Base-by-base conservation (phyloP, 768 basidiomycete genomes). In the Boletus coccyginus region DNA sequence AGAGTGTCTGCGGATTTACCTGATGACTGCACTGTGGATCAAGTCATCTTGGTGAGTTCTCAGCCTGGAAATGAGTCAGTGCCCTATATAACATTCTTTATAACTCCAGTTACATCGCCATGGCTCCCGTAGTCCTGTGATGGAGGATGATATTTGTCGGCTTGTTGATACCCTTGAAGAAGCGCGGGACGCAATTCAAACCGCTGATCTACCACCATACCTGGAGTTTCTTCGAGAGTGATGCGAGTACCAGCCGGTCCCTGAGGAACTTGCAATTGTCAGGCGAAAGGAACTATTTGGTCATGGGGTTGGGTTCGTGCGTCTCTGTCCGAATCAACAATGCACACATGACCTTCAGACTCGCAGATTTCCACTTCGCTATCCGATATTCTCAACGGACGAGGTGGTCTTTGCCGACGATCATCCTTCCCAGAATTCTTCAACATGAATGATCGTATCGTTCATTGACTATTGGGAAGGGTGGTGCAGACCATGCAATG, bases 201-300 rank as follows among this genome's bases (percentile, higher is more conserved):
- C 52, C 32, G 65, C 68, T 47, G 46, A 66, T 27, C 69, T 78
- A 3, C 73, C 77, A 2, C 50, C 51, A 9, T 58, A 61, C 55
- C 60, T 77, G 24, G 52, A 61, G 53, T 78, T 78, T 61, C 66
- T 78, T 13, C 72, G 72, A 56, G 56, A 69, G 4, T 74, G 73
- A 33, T 76, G 75, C 50, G 57, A 59, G 46, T 69, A 69, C 33
- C 62, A 67, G 11, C 63, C 76, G 2, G 71, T 72, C 14, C 63
- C 69, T 16, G 64, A 77, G 47, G 67, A 71, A 46, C 66, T 78
- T 36, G 75, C 77, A 2, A 55, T 68, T 3, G 58, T 69, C 9
- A 78, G 78, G 3, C 67, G 75, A 8, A 51, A 63, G 53, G 59
- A 77, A 59, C 61, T 77, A 17, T 78, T 77, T 52, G 57, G 74